Evolutionary conservation across 768 basidiomycete species (phyloP).

Genomic region (Phylloporus arenicola): DNA sequence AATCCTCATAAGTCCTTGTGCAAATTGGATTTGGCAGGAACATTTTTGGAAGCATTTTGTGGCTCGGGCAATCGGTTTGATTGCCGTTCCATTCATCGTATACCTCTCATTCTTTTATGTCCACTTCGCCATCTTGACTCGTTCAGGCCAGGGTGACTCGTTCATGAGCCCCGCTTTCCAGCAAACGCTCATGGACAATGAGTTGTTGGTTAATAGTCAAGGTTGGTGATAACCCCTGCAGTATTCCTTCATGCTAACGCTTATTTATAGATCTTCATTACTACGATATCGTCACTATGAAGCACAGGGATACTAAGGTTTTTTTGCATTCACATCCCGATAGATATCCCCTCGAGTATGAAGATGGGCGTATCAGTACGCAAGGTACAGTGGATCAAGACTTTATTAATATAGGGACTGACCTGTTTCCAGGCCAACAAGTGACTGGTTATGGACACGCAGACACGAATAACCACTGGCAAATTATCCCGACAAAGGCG

Average conservation of each 20-base stretch:
- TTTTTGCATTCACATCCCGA: constrained; percentile 93
- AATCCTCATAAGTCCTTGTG: background rate
- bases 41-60: constrained; percentile 86
- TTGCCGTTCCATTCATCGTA: constrained; percentile 80
- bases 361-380: constrained; percentile 91
- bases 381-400: constrained; percentile 50
- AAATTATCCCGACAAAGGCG: constrained; percentile 90
- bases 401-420: background rate
- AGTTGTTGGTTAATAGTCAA: constrained; percentile 85
- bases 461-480: constrained; percentile 95
- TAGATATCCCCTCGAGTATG: constrained; percentile 87
- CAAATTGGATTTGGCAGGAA: constrained; percentile 45
- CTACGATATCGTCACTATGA: constrained; percentile 80
- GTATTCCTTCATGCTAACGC: background rate
- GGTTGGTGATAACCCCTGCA: constrained; percentile 45
- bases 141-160: constrained; percentile 87
- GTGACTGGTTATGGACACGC: constrained; percentile 94
- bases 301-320: constrained; percentile 90
- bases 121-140: constrained; percentile 83
- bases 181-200: constrained; percentile 89
- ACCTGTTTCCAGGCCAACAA: constrained; percentile 65
- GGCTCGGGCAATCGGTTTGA: constrained; percentile 80
- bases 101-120: constrained; percentile 96
- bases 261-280: constrained; percentile 79
- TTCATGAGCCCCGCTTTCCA: constrained; percentile 99